Conservation (phyloP, 129 eudicot species). For the Smallanthus sonchifolius region DNA sequence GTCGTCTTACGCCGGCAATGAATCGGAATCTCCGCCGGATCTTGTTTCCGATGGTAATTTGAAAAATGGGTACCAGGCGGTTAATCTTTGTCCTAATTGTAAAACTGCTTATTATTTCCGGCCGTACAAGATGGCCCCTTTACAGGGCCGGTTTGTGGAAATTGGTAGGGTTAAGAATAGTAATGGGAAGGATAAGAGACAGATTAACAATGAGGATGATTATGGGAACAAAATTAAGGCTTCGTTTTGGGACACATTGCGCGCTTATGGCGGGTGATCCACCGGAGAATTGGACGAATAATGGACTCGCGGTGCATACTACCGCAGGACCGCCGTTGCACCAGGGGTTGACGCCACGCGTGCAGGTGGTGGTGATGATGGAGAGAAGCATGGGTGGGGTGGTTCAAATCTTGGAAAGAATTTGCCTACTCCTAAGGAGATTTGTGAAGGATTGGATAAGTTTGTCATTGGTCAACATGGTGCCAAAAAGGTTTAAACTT, state of each 20-base stretch:
- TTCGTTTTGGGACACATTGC: constrained; percentile 72
- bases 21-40: constrained; percentile 12
- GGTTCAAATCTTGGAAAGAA: constrained; percentile 81
- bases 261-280: constrained; percentile 57
- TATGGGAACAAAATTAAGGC: constrained; percentile 42
- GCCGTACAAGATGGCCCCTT: constrained; percentile 70
- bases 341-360: constrained; percentile 70
- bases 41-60: constrained; percentile 12
- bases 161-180: constrained; percentile 56
- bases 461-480: constrained; percentile 87
- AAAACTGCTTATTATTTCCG: constrained; percentile 71
- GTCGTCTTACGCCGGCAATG: constrained; percentile 26
- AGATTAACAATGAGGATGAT: constrained; percentile 26
- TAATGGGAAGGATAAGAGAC: constrained; percentile 7
- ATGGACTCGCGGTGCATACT: constrained; percentile 70
- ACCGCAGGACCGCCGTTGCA: constrained; percentile 74
- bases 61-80: constrained; percentile 48
- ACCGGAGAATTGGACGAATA: constrained; percentile 59
- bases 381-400: constrained; percentile 72
- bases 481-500: constrained; percentile 74
- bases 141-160: constrained; percentile 85
- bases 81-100: constrained; percentile 79
- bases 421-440: constrained; percentile 96
- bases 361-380: constrained; percentile 38
- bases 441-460: constrained; percentile 82